Percentiles rank a stretch among this genome's conserved stretches.
Evolutionary conservation across 345 rosid species (phyloP).

Genomic region (Trapa bicornis): DNA sequence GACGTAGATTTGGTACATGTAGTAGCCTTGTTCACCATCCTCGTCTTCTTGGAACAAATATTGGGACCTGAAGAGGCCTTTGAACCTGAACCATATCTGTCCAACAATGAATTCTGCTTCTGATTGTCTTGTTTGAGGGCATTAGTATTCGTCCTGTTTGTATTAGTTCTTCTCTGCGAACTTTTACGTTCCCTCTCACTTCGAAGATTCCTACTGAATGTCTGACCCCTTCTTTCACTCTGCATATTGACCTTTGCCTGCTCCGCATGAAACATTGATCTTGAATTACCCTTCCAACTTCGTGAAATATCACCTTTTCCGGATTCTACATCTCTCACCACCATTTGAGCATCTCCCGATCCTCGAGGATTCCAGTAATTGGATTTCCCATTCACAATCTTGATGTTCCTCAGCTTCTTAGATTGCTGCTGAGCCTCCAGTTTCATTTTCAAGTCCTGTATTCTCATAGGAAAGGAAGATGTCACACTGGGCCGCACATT

Average conservation of each 20-base stretch:
- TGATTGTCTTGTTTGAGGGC: slow-evolving; percentile 53
- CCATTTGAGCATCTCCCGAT: slow-evolving; percentile 13
- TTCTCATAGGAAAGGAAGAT: slow-evolving; percentile 59
- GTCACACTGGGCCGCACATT: slow-evolving; percentile 33
- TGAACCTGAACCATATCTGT: slow-evolving; percentile 24
- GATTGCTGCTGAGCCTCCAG: slow-evolving; percentile 44
- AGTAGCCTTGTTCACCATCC: slow-evolving; percentile 25
- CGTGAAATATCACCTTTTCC: slow-evolving; percentile 11
- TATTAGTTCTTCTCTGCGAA: slow-evolving; percentile 27
- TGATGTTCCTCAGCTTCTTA: slow-evolving; percentile 13
- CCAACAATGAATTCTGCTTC: slow-evolving; percentile 47
- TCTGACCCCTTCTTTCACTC: slow-evolving; percentile 26
- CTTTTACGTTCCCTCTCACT: slow-evolving; percentile 36
- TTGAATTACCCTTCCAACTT: slow-evolving; percentile 30
- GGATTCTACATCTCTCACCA: slow-evolving; percentile 12
- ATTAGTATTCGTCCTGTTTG: slow-evolving; percentile 14
- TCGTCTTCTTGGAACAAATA: slow-evolving; percentile 16
- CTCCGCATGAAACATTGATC: slow-evolving; percentile 23
- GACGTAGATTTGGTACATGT: slow-evolving; percentile 24
- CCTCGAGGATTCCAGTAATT: slow-evolving; percentile 23
- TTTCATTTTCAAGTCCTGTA: slow-evolving; percentile 62
- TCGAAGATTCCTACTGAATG: slow-evolving; percentile 18
- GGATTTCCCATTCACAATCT: slow-evolving; percentile 22
- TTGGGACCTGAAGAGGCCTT: slow-evolving; percentile 24
- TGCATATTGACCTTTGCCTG: slow-evolving; percentile 36